phyloP scores from a whole-genome alignment of 495 filamentous ascomycete species.

The Amniculicola lignicola region DNA sequence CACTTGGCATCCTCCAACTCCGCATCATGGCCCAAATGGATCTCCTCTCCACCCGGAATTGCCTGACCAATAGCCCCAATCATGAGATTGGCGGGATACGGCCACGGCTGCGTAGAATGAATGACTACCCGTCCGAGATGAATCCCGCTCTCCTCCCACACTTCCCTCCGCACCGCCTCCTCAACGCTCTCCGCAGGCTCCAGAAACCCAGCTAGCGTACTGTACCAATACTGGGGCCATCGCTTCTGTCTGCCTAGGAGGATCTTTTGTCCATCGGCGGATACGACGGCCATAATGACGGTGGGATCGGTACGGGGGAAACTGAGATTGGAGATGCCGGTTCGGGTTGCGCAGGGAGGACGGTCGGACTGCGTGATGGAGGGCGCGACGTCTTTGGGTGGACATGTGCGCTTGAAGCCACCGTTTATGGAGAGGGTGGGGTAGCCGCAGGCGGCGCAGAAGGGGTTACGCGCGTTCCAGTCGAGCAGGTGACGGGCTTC shows the following conservation, averaged over 20 bases:
- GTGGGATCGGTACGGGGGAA: slow-evolving; percentile 96
- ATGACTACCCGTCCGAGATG: slow-evolving; percentile 81
- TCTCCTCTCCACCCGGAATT: slow-evolving; percentile 67
- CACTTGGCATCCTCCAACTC: slow-evolving; percentile 89
- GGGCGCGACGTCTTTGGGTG: slow-evolving; percentile 73
- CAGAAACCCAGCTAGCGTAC: slow-evolving; percentile 87
- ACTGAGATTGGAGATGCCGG: slow-evolving; percentile 71
- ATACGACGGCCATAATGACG: slow-evolving; percentile 89
- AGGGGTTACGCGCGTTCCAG: slow-evolving; percentile 92
- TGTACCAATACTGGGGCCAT: slow-evolving; percentile 83
- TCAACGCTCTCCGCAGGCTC: slow-evolving; percentile 94
- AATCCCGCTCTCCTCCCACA: slow-evolving; percentile 93
- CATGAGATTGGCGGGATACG: slow-evolving; percentile 88
- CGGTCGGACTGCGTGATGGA: slow-evolving; percentile 44
- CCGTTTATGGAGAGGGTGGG: slow-evolving; percentile 81
- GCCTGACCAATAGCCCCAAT: slow-evolving; percentile 91
- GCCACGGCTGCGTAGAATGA: slow-evolving; percentile 91
- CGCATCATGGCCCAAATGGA: slow-evolving; percentile 80
- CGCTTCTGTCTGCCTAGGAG: slow-evolving; percentile 82
- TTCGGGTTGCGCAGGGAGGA: slow-evolving; percentile 70
- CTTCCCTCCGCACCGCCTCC: slow-evolving; percentile 90
- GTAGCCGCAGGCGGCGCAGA: slow-evolving; percentile 83
- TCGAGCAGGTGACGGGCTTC: slow-evolving; percentile 84
- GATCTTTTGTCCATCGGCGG: slow-evolving; percentile 65
- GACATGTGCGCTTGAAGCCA: slow-evolving; percentile 87